Base-by-base conservation (phyloP, 2,329 filamentous ascomycete genomes). In the Alternaria atra region DNA sequence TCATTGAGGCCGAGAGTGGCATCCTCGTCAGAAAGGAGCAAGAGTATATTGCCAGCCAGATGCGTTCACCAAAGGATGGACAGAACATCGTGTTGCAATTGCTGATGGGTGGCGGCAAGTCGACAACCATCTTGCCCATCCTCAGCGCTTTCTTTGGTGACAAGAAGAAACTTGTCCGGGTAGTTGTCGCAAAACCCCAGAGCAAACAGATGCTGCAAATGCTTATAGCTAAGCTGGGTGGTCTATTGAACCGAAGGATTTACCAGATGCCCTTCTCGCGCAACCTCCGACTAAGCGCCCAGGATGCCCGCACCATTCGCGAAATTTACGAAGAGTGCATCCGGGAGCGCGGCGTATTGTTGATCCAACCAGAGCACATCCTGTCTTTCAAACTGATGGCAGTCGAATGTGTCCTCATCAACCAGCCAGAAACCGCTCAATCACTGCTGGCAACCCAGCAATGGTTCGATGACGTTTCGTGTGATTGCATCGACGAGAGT, bases 401-500 rank as follows among this genome's bases (percentile, higher is more conserved):
- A 0, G 70, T 88, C 0, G 87, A 91, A 58, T 79, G 72, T 4
- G 67, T 81, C 0, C 67, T 84, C 1, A 67, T 66, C 15, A 73
- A 67, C 2, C 67, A 79, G 1, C 25, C 68, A 0, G 20, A 44
- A 0, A 20, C 80, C 4, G 82, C 82, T 0, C 47, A 60, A 1
- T 46, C 60, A 1, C 68, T 87, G 13, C 61, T 85, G 0, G 17
- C 71, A 0, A 81, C 75, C 0, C 83, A 87, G n/a, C 25, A 75
- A 0, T 84, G 82, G 62, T 77, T 89, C 27, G 73, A 84, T 30
- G 13, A 51, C 0, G 60, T 73, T 2, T 80, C 83, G 0, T 78
- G 87, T 0, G 87, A 90, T 61, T 81, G 91, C 2, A 79, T 91
- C 0, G 88, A 91, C 58, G 88, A 91, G 72, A 88, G 85, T 39